These are phyloP conservation scores for Pholiota adiposa DNA, from an alignment of 1,284 basidiomycete species.

Conservation along the genomic window DNA sequence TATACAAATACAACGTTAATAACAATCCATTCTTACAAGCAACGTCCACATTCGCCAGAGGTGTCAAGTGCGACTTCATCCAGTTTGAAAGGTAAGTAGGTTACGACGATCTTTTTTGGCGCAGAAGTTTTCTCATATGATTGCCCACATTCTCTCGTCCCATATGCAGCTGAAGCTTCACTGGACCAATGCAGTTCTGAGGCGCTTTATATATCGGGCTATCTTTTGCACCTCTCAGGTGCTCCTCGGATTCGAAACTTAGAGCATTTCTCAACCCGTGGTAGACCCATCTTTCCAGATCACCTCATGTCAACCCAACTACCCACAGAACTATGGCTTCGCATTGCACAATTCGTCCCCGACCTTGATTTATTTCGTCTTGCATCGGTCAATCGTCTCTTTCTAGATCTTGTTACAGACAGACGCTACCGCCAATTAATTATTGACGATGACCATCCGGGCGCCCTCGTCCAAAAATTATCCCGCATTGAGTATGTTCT, in stretches of 20 bases:
- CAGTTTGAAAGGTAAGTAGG: background rate
- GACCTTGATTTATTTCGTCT: conserved; percentile 19
- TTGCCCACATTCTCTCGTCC: background rate
- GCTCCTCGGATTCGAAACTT: background rate
- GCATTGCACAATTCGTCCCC: conserved; percentile 22
- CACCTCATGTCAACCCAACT: conserved; percentile 10
- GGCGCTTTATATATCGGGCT: conserved; percentile 2
- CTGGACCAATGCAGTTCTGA: background rate
- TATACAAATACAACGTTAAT: background rate
- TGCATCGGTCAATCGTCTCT: conserved; percentile 18
- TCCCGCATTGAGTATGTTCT: conserved; percentile 18
- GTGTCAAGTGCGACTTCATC: background rate
- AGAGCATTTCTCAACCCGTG: conserved; percentile 3
- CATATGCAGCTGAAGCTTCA: background rate
- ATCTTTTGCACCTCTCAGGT: background rate
- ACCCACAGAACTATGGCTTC: conserved; percentile 26
- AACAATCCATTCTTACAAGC: background rate
- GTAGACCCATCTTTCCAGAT: background rate
- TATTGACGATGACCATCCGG: conserved; percentile 22
- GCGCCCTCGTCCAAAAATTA: conserved; percentile 11
- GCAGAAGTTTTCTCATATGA: background rate
- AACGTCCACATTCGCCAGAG: background rate
- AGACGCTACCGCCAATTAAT: conserved; percentile 22
- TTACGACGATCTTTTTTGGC: background rate
- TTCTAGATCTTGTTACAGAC: conserved; percentile 19